phyloP scores from a whole-genome alignment of 441 rosid genomes.

The Erodium chrysanthum region DNA sequence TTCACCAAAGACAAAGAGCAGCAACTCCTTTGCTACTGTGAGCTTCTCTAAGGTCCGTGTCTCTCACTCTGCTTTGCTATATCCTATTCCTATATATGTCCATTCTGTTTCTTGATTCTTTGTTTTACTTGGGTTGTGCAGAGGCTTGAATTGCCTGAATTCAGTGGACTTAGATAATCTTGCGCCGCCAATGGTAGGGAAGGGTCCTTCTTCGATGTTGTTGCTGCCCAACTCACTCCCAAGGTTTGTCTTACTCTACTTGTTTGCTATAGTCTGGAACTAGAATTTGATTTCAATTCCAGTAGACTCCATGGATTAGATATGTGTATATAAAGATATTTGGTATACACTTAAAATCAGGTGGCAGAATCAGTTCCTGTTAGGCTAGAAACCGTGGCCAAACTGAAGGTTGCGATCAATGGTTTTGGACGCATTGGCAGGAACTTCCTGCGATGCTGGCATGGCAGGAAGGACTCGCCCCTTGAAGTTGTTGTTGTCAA shows the following conservation, averaged over 20 bases:
- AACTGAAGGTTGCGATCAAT: slow-evolving; percentile 89
- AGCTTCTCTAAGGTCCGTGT: slow-evolving; percentile 52
- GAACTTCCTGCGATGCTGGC: slow-evolving; percentile 97
- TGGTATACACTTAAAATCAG: slow-evolving; percentile 25
- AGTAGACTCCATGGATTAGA: too few relatives aligned
- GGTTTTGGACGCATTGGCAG: slow-evolving; percentile 95
- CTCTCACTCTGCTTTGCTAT: neutral
- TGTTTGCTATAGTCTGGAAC: too few relatives aligned
- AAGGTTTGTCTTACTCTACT: slow-evolving; percentile 44
- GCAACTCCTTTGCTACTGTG: slow-evolving; percentile 56
- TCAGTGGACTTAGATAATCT: slow-evolving; percentile 61
- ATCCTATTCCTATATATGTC: neutral
- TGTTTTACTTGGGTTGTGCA: slow-evolving; percentile 22
- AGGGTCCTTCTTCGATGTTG: slow-evolving; percentile 57
- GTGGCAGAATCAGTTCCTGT: slow-evolving; percentile 35
- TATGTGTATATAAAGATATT: too few relatives aligned
- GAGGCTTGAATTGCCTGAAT: slow-evolving; percentile 69
- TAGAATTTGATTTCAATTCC: neutral
- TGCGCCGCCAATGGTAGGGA: slow-evolving; percentile 33
- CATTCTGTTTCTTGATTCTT: slow-evolving; percentile 4
- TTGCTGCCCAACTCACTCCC: slow-evolving; percentile 60
- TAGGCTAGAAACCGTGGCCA: slow-evolving; percentile 63
- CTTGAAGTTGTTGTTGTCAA: slow-evolving; percentile 81
- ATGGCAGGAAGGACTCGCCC: slow-evolving; percentile 83
- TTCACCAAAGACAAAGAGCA: slow-evolving; percentile 37